phyloP scores from a whole-genome alignment of 2,329 filamentous ascomycete genomes.

The Botrytis paeoniae region DNA sequence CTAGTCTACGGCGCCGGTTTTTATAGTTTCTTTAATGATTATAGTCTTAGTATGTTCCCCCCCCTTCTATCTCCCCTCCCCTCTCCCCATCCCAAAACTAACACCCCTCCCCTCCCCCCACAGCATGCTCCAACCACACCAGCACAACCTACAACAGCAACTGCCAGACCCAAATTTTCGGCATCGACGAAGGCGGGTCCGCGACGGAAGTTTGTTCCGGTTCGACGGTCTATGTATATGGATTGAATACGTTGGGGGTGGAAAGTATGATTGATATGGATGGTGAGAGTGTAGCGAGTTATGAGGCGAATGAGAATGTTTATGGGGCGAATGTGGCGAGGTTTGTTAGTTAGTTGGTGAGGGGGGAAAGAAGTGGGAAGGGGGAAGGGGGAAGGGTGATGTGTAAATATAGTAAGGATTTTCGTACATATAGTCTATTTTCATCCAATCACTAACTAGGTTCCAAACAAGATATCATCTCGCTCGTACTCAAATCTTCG shows the following conservation, averaged over 20 bases:
- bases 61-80: background rate
- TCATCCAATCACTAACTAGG: accelerated
- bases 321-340: conserved; percentile 26
- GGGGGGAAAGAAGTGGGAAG: no score
- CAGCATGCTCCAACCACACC: conserved; percentile 22
- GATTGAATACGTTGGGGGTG: conserved; percentile 27
- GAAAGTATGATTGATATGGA: conserved; percentile 27
- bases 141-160: conserved; percentile 20
- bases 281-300: conserved; percentile 20
- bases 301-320: conserved; percentile 25
- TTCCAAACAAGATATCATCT: no score
- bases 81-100: background rate
- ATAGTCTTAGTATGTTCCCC: conserved; percentile 38
- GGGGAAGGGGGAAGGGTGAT: no score
- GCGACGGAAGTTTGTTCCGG: background rate
- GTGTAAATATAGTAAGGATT: no score
- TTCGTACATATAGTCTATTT: background rate
- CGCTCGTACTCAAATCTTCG: no score
- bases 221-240: conserved; percentile 25
- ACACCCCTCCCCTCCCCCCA: background rate
- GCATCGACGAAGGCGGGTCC: conserved; percentile 23
- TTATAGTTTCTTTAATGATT: conserved; percentile 60
- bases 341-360: conserved; percentile 17
- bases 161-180: conserved; percentile 29
- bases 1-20: conserved; percentile 53